A percentile compares a stretch with the other conserved stretches of the same genome.
Conservation (phyloP, 2,329 filamentous ascomycete species). For the Fulvia fulva region DNA sequence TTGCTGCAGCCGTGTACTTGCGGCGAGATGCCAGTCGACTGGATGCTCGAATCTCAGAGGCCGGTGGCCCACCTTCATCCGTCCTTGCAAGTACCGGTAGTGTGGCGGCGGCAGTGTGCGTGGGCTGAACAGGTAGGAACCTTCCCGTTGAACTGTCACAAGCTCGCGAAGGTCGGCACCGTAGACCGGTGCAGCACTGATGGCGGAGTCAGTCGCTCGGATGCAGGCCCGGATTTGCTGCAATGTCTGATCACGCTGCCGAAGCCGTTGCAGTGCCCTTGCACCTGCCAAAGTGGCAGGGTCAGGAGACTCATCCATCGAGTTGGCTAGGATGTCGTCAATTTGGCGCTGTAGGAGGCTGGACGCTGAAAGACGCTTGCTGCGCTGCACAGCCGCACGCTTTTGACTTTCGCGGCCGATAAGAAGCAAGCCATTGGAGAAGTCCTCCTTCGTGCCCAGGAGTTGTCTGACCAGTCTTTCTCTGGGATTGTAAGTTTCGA, state of each 20-base stretch:
- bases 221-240: slow-evolving; percentile 29
- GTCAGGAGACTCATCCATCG: slow-evolving; percentile 20
- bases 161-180: slow-evolving; percentile 30
- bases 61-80: slow-evolving; percentile 19
- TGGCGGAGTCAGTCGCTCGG: slow-evolving; percentile 20
- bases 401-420: slow-evolving; percentile 18
- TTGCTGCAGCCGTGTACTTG: slow-evolving; percentile 23
- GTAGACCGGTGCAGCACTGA: slow-evolving; percentile 25
- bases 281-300: slow-evolving; percentile 24
- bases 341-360: slow-evolving; percentile 20
- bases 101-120: background rate
- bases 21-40: slow-evolving; percentile 24
- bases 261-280: slow-evolving; percentile 25
- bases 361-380: slow-evolving; percentile 22
- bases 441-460: slow-evolving; percentile 19
- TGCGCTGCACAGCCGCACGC: slow-evolving; percentile 17
- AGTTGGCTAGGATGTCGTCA: slow-evolving; percentile 18
- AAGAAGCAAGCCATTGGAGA: slow-evolving; percentile 20
- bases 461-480: slow-evolving; percentile 65
- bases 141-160: slow-evolving; percentile 22
- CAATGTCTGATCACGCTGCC: slow-evolving; percentile 22
- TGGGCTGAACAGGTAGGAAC: slow-evolving; percentile 17
- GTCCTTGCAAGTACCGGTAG: slow-evolving; percentile 17
- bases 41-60: slow-evolving; percentile 26
- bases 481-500: slow-evolving; percentile 68